Percentiles rank a stretch among this genome's conserved stretches.
phyloP scores from a whole-genome alignment of 2,329 filamentous ascomycete genomes.

The Neofusicoccum laricinum region DNA sequence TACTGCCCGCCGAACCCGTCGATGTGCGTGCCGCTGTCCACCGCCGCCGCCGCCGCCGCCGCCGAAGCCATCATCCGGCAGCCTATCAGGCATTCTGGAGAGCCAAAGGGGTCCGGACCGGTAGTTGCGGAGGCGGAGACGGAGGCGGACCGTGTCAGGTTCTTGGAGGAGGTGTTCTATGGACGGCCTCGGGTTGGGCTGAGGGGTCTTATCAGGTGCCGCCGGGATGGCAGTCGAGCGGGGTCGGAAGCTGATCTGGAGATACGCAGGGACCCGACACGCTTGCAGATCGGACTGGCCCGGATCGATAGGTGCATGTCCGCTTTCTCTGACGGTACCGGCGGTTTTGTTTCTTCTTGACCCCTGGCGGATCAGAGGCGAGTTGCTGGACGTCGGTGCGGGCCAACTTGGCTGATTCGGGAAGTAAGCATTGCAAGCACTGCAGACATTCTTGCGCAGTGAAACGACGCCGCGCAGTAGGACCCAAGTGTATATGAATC shows the following conservation, averaged over 20 bases:
- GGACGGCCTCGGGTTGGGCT: not conserved
- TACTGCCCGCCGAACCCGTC: conserved; percentile 97
- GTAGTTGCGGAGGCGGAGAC: not conserved
- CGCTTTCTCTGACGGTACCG: not conserved
- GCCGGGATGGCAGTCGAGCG: not conserved
- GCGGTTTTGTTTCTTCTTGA: too few relatives aligned
- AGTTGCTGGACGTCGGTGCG: too few relatives aligned
- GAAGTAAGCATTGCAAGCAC: too few relatives aligned
- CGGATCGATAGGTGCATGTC: not conserved
- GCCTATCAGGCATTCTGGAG: not conserved
- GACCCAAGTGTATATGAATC: too few relatives aligned
- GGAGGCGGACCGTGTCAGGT: conserved; percentile 9
- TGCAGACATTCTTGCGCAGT: too few relatives aligned
- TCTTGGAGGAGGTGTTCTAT: not conserved
- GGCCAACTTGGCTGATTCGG: too few relatives aligned
- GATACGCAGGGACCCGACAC: conserved; percentile 1
- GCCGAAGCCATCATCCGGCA: not conserved
- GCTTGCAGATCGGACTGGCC: not conserved
- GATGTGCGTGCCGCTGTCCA: conserved; percentile 37
- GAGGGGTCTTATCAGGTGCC: not conserved
- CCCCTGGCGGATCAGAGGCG: too few relatives aligned
- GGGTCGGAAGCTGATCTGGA: conserved; percentile 6
- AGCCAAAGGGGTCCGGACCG: not conserved
- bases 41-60: not conserved
- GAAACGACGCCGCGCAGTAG: too few relatives aligned